A percentile compares a stretch with the other conserved stretches of the same genome.
phyloP scores from a whole-genome alignment of 1,284 basidiomycete genomes.

The Cryptococcus floricola region DNA sequence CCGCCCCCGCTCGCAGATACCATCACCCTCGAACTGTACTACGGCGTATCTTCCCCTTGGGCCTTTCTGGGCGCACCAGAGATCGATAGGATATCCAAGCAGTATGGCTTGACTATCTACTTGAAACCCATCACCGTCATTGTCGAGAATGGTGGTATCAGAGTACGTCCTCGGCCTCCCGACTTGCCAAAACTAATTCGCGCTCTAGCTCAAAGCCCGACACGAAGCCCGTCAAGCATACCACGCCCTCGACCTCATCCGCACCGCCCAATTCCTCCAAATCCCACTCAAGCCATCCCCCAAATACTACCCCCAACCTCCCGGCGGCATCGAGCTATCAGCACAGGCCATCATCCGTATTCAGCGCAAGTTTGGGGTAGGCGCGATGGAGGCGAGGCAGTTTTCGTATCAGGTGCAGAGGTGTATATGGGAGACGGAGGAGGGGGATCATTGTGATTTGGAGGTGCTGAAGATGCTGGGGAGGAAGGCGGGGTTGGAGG shows the following conservation, averaged over 20 bases:
- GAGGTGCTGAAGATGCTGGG: conserved; percentile 12
- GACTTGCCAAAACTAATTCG: neutral
- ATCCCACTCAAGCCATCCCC: conserved; percentile 18
- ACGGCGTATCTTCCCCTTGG: conserved; percentile 30
- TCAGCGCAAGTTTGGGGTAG: conserved; percentile 19
- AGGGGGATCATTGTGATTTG: conserved; percentile 19
- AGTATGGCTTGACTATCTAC: conserved; percentile 20
- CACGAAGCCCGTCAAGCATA: conserved; percentile 25
- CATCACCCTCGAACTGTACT: conserved; percentile 14
- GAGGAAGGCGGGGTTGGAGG: conserved; percentile 1
- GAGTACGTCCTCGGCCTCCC: conserved; percentile 8
- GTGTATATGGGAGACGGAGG: conserved; percentile 31
- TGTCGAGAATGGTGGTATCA: conserved; percentile 26
- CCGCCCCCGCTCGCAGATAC: too few species aligned
- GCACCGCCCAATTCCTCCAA: conserved; percentile 13
- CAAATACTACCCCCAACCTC: conserved; percentile 23
- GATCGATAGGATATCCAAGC: conserved; percentile 17
- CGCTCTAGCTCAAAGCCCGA: conserved; percentile 16
- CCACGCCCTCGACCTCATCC: conserved; percentile 26
- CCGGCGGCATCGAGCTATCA: conserved; percentile 21
- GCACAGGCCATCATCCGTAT: conserved; percentile 28
- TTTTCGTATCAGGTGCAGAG: conserved; percentile 23
- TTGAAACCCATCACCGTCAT: conserved; percentile 32
- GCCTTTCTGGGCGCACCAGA: conserved; percentile 25
- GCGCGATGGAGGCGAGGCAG: conserved; percentile 15